A percentile compares a stretch with the other conserved stretches of the same genome.
These are phyloP conservation scores for Jatropha podagrica DNA, from an alignment of 441 rosid genomes.

Conservation along the genomic window DNA sequence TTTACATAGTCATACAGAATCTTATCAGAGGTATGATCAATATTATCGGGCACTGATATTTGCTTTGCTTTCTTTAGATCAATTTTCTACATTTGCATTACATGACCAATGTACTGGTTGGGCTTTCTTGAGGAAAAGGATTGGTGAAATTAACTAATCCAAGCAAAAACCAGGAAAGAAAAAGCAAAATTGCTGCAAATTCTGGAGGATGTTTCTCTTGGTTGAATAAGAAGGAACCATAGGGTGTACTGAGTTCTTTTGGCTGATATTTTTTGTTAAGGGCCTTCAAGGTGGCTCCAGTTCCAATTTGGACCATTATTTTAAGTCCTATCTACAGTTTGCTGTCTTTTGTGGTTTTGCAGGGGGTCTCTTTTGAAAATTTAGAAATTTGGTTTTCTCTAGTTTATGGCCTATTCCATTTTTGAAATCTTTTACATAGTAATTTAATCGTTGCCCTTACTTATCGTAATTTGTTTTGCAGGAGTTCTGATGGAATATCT, in stretches of 20 bases:
- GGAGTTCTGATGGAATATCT: slow-evolving; percentile 77
- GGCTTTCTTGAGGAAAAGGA: background rate
- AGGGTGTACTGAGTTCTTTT: background rate
- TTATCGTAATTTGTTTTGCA: slow-evolving; percentile 34
- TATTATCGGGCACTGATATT: slow-evolving; percentile 1
- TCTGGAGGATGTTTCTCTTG: background rate
- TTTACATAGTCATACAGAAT: slow-evolving; percentile 45
- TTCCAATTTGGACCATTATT: background rate
- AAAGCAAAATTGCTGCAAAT: background rate
- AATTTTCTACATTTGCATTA: background rate
- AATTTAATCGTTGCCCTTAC: background rate
- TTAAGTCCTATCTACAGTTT: background rate
- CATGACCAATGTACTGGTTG: background rate
- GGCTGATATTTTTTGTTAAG: background rate
- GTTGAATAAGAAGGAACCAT: background rate
- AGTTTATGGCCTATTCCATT: slow-evolving; percentile 10
- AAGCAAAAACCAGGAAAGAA: background rate
- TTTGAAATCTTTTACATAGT: slow-evolving; percentile 1
- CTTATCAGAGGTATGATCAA: slow-evolving; percentile 51
- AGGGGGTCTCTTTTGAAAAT: background rate
- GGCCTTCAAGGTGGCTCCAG: background rate
- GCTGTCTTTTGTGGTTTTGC: background rate
- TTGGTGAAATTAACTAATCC: background rate
- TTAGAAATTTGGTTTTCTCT: background rate
- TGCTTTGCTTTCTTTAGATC: slow-evolving; percentile 4